A percentile compares a stretch with the other conserved stretches of the same genome.
These are phyloP conservation scores for Phyllosticta capitalensis DNA, from an alignment of 2,329 filamentous ascomycete genomes.

Conservation along the genomic window DNA sequence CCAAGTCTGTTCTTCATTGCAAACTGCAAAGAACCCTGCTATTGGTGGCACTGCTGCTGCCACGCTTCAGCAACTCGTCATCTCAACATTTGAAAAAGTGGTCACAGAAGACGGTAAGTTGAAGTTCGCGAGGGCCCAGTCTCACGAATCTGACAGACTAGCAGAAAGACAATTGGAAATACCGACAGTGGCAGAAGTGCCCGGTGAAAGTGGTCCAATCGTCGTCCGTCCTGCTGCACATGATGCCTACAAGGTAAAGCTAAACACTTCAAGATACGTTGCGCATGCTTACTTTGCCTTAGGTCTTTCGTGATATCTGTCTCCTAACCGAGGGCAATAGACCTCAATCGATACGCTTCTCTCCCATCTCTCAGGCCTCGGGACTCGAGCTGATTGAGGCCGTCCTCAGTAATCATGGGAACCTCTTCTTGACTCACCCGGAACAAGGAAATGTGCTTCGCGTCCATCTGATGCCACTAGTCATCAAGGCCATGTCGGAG, in stretches of 20 bases:
- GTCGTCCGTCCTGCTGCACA: slow-evolving; percentile 65
- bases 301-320: slow-evolving; percentile 84
- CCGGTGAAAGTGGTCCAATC: slow-evolving; percentile 54
- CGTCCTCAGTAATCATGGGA: slow-evolving; percentile 74
- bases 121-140: background rate
- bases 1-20: slow-evolving; percentile 84
- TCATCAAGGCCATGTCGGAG: slow-evolving; percentile 68
- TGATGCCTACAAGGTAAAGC: slow-evolving; percentile 65
- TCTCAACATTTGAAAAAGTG: slow-evolving; percentile 89
- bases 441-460: slow-evolving; percentile 76
- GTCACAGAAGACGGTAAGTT: slow-evolving; percentile 65
- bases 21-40: slow-evolving; percentile 83
- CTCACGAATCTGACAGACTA: background rate
- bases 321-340: slow-evolving; percentile 76
- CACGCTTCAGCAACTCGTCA: slow-evolving; percentile 89
- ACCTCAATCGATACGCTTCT: slow-evolving; percentile 71
- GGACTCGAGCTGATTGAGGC: slow-evolving; percentile 89
- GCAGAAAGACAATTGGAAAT: slow-evolving; percentile 38
- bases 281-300: slow-evolving; percentile 1
- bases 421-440: slow-evolving; percentile 65
- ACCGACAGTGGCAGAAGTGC: slow-evolving; percentile 56
- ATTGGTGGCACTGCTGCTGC: slow-evolving; percentile 94
- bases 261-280: slow-evolving; percentile 8
- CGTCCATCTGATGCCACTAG: slow-evolving; percentile 69
- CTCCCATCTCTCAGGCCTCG: slow-evolving; percentile 69